Evolutionary conservation across 768 basidiomycete species (phyloP).

Genomic region (Boletus fagicola): DNA sequence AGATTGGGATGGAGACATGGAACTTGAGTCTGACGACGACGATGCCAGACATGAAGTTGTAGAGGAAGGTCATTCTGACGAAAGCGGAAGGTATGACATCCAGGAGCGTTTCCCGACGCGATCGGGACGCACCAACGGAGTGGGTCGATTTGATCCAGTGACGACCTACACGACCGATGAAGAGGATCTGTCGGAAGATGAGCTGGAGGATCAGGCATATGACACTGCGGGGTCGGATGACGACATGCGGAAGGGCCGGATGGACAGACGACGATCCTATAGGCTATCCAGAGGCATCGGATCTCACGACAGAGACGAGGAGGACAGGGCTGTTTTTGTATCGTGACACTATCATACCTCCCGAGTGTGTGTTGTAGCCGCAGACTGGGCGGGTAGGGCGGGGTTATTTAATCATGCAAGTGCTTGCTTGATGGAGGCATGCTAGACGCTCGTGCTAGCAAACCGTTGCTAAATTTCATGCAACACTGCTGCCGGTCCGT

Average conservation of each 20-base stretch:
- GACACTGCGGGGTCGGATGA: constrained; percentile 25
- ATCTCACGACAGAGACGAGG: constrained; percentile 23
- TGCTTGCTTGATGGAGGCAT: background rate
- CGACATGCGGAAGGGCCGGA: constrained; percentile 13
- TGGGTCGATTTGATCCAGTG: constrained; percentile 33
- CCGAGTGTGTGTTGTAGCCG: background rate
- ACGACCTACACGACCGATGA: constrained; percentile 54
- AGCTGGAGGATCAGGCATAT: constrained; percentile 29
- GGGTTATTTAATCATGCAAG: constrained; percentile 4
- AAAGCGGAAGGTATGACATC: constrained; percentile 58
- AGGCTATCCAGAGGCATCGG: constrained; percentile 58
- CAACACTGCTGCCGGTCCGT: constrained; percentile 4
- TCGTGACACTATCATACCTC: background rate
- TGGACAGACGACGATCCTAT: constrained; percentile 42
- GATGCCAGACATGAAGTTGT: constrained; percentile 5
- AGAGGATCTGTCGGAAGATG: constrained; percentile 33
- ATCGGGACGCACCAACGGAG: constrained; percentile 47
- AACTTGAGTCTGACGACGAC: constrained; percentile 27
- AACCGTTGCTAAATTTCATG: constrained; percentile 3
- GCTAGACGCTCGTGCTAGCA: constrained; percentile 1
- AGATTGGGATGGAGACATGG: constrained; percentile 43
- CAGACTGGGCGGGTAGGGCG: background rate
- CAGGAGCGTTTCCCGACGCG: constrained; percentile 42
- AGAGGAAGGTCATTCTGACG: constrained; percentile 39
- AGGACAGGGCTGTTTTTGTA: constrained; percentile 2